Evolutionary conservation across 1,284 basidiomycete genomes (phyloP).

Genomic region (Malassezia nana): DNA sequence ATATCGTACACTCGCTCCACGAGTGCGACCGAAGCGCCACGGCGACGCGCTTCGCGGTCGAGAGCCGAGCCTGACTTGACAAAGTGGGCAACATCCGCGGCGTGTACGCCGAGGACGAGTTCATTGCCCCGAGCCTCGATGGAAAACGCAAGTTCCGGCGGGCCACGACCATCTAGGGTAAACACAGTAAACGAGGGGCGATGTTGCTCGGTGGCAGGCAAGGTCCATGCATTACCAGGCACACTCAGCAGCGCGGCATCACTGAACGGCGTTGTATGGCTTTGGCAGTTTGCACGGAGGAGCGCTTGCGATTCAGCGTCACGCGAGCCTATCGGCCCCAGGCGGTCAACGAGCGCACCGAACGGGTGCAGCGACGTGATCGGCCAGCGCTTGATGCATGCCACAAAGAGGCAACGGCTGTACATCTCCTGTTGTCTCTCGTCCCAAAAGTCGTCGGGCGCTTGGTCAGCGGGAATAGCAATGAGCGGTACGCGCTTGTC

Average conservation of each 20-base stretch:
- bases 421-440: constrained; percentile 70
- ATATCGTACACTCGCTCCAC: constrained; percentile 60
- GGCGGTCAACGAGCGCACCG: constrained; percentile 91
- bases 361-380: constrained; percentile 94
- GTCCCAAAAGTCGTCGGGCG: constrained; percentile 88
- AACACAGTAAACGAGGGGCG: constrained; percentile 73
- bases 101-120: constrained; percentile 81
- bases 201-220: constrained; percentile 81
- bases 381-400: constrained; percentile 86
- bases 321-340: constrained; percentile 94
- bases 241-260: constrained; percentile 83
- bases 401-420: constrained; percentile 82
- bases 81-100: constrained; percentile 92
- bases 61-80: constrained; percentile 86
- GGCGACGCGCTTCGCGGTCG: constrained; percentile 92
- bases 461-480: constrained; percentile 93
- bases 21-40: constrained; percentile 91
- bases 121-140: constrained; percentile 85
- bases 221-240: constrained; percentile 84
- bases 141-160: constrained; percentile 74
- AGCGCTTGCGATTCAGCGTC: constrained; percentile 95
- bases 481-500: constrained; percentile 98
- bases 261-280: constrained; percentile 43
- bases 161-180: background rate
- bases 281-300: constrained; percentile 82